Evolutionary conservation across 257 asterid species (phyloP), one percentile per base, ranked within the genome.

Genomic region (Jacaranda mimosifolia): DNA sequence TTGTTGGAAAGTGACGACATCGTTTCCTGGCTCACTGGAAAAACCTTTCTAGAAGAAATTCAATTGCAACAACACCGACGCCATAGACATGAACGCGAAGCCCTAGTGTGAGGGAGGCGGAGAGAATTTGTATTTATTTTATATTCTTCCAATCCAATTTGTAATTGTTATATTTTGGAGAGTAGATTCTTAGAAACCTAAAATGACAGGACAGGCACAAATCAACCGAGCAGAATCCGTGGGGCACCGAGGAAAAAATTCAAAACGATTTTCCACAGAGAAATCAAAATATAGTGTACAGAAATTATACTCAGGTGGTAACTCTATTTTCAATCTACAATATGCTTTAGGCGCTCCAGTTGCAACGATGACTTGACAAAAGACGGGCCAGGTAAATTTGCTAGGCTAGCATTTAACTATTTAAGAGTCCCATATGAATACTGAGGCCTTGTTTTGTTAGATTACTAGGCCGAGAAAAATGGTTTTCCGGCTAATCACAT

Each of bases 1-100:
- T 77, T 72, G 11, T 70, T 63, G 48, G 85, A 70, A 32, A 70
- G 49, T 11, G 81, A 40, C 55, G 81, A 67, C 89, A 80, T 85
- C 83, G 71, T 63, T 53, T 14, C 17, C 18, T 19, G 43, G 32
- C 58, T 68, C 70, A 11, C 67, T 72, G 32, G 32, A 26, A 26
- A 62, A 26, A 26, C 1, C 32, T 26, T 26, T 26, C 32, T 26
- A 55, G 46, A 18, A 15, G 66, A 14, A n/a, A 43, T 32, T 64
- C 69, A 72, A 72, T 58, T 63, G 69, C 32, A 26, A 26, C 32
- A 43, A 59, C 68, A 40, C 81, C 70, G 49, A 59, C 19, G 38
- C 38, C 48, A 65, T 18, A 59, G 35, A 40, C 15, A 49, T 26
- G 17, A 45, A 13, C 59, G 58, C 40, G 42, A 80, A 80, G 77